These are phyloP conservation scores for Hysterium pulicare DNA, from an alignment of 2,329 filamentous ascomycete genomes.

Conservation along the genomic window DNA sequence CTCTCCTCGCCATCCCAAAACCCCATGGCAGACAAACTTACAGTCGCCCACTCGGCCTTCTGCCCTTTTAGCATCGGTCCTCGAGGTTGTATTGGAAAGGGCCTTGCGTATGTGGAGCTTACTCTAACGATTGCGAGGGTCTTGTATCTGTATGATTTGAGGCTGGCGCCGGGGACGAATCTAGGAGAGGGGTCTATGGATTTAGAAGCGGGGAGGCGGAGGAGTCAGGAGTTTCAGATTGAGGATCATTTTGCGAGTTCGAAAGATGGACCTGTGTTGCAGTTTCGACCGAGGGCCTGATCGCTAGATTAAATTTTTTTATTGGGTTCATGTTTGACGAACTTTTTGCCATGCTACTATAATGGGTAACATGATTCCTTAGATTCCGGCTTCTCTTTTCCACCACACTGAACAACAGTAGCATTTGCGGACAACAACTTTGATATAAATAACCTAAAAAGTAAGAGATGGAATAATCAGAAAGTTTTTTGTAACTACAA, in stretches of 20 bases:
- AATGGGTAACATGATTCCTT: too few species aligned
- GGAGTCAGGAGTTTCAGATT: conserved; percentile 61
- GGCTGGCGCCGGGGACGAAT: conserved; percentile 30
- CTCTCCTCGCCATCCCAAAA: conserved; percentile 27
- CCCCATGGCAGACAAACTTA: conserved; percentile 25
- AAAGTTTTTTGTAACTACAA: too few species aligned
- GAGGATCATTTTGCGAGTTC: conserved; percentile 69
- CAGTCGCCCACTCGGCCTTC: conserved; percentile 62
- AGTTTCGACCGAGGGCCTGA: conserved; percentile 39
- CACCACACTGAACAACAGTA: too few species aligned
- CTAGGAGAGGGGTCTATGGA: conserved; percentile 30
- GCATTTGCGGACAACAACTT: too few species aligned
- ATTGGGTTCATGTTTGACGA: too few species aligned
- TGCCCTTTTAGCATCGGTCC: conserved; percentile 71
- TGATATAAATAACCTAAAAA: too few species aligned
- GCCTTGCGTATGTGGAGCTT: conserved; percentile 66
- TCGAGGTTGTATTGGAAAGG: conserved; percentile 69
- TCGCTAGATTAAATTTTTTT: too few species aligned
- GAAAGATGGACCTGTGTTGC: conserved; percentile 68
- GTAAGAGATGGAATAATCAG: too few species aligned
- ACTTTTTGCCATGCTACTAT: too few species aligned
- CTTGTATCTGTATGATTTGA: conserved; percentile 60
- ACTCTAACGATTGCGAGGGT: conserved; percentile 59
- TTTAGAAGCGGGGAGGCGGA: conserved; percentile 30
- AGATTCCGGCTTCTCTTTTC: too few species aligned